Evolutionary conservation across 495 filamentous ascomycete species (phyloP).

Genomic region (Astrothelium macrocarpum): DNA sequence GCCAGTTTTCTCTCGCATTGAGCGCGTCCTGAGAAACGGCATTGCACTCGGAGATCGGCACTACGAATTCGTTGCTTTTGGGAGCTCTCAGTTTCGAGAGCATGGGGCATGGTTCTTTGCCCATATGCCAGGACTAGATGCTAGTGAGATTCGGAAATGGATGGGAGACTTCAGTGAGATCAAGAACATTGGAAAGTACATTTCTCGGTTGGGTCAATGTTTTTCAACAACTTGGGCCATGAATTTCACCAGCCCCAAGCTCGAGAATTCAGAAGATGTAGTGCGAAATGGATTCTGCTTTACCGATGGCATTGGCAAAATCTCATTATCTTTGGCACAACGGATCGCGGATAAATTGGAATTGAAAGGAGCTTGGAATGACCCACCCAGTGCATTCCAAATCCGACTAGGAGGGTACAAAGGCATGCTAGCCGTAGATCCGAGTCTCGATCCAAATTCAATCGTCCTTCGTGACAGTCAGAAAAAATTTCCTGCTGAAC

Average conservation of each 20-base stretch:
- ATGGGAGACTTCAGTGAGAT: slow-evolving; percentile 85
- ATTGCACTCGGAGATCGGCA: slow-evolving; percentile 71
- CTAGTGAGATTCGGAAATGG: slow-evolving; percentile 70
- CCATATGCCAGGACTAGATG: slow-evolving; percentile 47
- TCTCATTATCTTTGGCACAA: slow-evolving; percentile 65
- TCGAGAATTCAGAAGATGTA: slow-evolving; percentile 53
- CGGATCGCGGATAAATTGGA: slow-evolving; percentile 57
- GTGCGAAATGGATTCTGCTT: slow-evolving; percentile 58
- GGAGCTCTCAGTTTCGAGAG: slow-evolving; percentile 91
- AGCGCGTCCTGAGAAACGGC: slow-evolving; percentile 61
- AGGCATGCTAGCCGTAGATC: slow-evolving; percentile 65
- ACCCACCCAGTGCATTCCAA: slow-evolving; percentile 72
- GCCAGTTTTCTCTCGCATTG: slow-evolving; percentile 64
- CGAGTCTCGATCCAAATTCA: slow-evolving; percentile 23
- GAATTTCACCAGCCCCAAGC: slow-evolving; percentile 35
- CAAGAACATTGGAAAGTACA: slow-evolving; percentile 68
- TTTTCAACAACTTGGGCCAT: slow-evolving; percentile 86
- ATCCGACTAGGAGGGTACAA: slow-evolving; percentile 90
- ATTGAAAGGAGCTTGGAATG: slow-evolving; percentile 36
- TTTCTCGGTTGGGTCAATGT: slow-evolving; percentile 82
- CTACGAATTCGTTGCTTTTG: slow-evolving; percentile 88
- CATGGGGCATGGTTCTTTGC: slow-evolving; percentile 87
- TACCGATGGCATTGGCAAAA: slow-evolving; percentile 90
- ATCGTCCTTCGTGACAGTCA: slow-evolving; percentile 77
- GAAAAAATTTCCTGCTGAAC: slow-evolving; percentile 68